These are phyloP conservation scores for Harringtonia aguacate DNA, from an alignment of 2,329 filamentous ascomycete species.

Conservation along the genomic window DNA sequence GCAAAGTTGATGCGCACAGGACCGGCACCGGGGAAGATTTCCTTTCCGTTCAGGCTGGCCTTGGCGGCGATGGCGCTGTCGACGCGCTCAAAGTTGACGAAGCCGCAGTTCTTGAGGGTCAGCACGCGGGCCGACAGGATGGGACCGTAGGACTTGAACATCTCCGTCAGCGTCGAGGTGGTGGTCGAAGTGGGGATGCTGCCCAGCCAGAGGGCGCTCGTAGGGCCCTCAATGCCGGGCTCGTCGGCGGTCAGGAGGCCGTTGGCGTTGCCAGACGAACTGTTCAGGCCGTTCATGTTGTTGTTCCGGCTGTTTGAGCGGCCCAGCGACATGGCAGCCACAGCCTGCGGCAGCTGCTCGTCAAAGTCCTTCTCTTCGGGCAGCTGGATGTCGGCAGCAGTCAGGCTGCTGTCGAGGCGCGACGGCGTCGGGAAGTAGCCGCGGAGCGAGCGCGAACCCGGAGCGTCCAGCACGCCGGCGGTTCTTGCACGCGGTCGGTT, in stretches of 20 bases:
- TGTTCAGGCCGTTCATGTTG: conserved; percentile 36
- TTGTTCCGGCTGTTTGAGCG: conserved; percentile 50
- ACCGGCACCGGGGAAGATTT: conserved; percentile 94
- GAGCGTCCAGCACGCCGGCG: conserved; percentile 80
- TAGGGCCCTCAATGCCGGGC: conserved; percentile 74
- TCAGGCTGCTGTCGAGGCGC: conserved; percentile 65
- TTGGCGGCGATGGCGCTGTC: conserved; percentile 89
- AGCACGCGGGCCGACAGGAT: conserved; percentile 88
- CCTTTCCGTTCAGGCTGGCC: conserved; percentile 82
- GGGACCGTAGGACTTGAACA: conserved; percentile 86
- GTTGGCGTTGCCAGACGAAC: conserved; percentile 22
- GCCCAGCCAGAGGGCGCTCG: conserved; percentile 89
- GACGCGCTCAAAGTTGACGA: conserved; percentile 90
- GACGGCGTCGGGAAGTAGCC: conserved; percentile 65
- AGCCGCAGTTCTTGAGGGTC: conserved; percentile 97
- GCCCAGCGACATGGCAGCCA: conserved; percentile 68
- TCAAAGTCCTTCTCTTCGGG: conserved; percentile 70
- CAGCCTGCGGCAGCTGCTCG: conserved; percentile 61
- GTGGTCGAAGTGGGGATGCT: conserved; percentile 97
- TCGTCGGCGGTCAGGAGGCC: conserved; percentile 63
- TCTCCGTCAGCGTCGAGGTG: conserved; percentile 84
- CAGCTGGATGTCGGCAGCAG: conserved; percentile 62
- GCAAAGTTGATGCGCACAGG: conserved; percentile 95
- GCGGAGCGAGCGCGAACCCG: conserved; percentile 52
- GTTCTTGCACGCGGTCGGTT: conserved; percentile 83